A percentile compares a stretch with the other conserved stretches of the same genome.
Evolutionary conservation across 2,329 filamentous ascomycete genomes (phyloP).

Genomic region (Talaromyces sp.): DNA sequence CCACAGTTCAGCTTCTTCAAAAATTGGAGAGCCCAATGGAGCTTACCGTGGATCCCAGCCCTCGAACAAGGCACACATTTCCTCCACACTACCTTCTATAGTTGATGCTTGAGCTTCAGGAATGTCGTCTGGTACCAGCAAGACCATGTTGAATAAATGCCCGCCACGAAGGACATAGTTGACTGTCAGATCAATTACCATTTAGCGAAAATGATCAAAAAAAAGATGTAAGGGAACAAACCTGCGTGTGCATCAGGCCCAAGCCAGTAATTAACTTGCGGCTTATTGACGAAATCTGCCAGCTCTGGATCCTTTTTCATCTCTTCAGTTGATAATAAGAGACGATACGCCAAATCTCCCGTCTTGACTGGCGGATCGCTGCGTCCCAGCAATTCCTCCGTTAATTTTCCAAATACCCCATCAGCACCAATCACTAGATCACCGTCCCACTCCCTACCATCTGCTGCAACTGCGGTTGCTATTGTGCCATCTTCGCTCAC

Average conservation of each 20-base stretch:
- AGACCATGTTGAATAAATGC: conserved; percentile 45
- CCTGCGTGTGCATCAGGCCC: conserved; percentile 10
- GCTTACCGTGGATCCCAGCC: conserved; percentile 55
- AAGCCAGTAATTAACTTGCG: conserved; percentile 10
- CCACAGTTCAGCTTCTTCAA: not conserved
- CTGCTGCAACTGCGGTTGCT: conserved; percentile 36
- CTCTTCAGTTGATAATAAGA: not conserved
- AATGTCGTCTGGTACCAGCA: conserved; percentile 62
- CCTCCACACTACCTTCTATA: conserved; percentile 50
- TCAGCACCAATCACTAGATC: conserved; percentile 2
- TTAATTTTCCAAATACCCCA: not conserved
- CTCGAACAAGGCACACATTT: conserved; percentile 53
- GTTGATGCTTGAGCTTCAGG: conserved; percentile 52
- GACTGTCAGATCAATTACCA: conserved; percentile 31
- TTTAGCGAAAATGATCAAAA: not conserved
- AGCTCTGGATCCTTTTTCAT: not conserved
- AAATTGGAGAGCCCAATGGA: not conserved
- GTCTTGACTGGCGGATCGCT: not conserved
- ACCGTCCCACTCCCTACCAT: conserved; percentile 21
- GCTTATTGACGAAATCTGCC: not conserved
- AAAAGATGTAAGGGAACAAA: not conserved
- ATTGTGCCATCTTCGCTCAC: conserved; percentile 31
- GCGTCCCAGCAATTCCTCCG: not conserved
- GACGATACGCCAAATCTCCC: conserved; percentile 4
- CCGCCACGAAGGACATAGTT: conserved; percentile 60